These are phyloP conservation scores for Colletotrichum theobromicola DNA, from an alignment of 2,329 filamentous ascomycete genomes.

Conservation along the genomic window DNA sequence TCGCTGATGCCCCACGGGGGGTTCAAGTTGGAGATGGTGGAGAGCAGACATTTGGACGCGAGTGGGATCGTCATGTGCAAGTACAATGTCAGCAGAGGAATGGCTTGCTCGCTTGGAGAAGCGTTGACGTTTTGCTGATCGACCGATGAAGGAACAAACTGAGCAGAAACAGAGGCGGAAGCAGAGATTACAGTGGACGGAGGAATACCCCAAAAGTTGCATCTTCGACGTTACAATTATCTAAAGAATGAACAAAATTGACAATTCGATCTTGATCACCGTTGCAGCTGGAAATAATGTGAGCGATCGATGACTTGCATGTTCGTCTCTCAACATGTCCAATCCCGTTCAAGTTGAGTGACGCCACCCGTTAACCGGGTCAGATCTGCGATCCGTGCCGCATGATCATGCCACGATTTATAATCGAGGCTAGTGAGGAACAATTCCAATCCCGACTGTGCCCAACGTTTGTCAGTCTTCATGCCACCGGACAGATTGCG, in stretches of 20 bases:
- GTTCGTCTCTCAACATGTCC: neutral
- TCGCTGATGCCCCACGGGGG: neutral
- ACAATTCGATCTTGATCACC: fast-evolving
- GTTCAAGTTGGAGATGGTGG: slow-evolving; percentile 14
- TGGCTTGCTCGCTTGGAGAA: slow-evolving; percentile 5
- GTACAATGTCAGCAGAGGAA: slow-evolving; percentile 2
- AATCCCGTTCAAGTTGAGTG: neutral
- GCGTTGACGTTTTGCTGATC: neutral
- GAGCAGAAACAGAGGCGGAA: neutral
- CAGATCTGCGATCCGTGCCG: neutral
- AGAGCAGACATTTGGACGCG: slow-evolving; percentile 11
- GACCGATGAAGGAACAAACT: neutral
- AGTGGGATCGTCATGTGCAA: slow-evolving; percentile 28
- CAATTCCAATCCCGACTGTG: neutral
- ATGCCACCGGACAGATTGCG: neutral
- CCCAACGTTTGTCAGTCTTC: neutral
- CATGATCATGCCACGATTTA: neutral
- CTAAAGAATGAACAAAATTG: neutral
- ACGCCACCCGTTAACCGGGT: fast-evolving
- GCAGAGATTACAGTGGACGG: neutral
- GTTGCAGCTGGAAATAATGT: fast-evolving
- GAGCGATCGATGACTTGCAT: neutral
- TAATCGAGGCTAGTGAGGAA: neutral
- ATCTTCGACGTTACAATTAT: neutral
- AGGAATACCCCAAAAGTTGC: neutral